A percentile compares a stretch with the other conserved stretches of the same genome.
These are phyloP conservation scores for Trametes coccinea DNA, from an alignment of 768 basidiomycete species.

Conservation along the genomic window DNA sequence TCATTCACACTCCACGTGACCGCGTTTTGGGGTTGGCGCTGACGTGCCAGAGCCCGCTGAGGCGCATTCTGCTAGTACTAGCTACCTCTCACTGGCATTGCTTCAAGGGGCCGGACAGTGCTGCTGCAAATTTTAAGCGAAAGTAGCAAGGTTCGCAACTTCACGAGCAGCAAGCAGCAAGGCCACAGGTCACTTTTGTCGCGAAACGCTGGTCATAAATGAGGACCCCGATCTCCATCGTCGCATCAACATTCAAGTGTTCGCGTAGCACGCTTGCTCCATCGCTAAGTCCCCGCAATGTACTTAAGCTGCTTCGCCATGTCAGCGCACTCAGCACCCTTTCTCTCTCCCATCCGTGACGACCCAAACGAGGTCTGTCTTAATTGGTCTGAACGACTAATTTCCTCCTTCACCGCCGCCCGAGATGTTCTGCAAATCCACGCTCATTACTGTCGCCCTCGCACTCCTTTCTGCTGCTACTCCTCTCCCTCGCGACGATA, in stretches of 20 bases:
- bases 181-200: no score
- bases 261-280: neutral
- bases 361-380: neutral
- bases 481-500: constrained; percentile 8
- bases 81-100: no score
- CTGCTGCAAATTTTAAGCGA: no score
- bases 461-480: constrained; percentile 22
- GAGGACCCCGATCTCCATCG: neutral
- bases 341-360: neutral
- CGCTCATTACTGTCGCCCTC: constrained; percentile 23
- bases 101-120: no score
- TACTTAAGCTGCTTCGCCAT: neutral
- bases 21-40: no score
- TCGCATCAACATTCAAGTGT: neutral
- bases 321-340: neutral
- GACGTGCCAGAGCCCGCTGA: no score
- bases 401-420: neutral
- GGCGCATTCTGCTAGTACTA: no score
- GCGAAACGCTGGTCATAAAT: no score
- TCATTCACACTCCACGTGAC: no score
- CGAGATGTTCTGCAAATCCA: constrained; percentile 26
- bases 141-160: no score
- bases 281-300: neutral
- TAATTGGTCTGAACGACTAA: no score
- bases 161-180: no score